Conservation (phyloP, 169 alveolate genomes). For the Eimeria falciformis region DNA sequence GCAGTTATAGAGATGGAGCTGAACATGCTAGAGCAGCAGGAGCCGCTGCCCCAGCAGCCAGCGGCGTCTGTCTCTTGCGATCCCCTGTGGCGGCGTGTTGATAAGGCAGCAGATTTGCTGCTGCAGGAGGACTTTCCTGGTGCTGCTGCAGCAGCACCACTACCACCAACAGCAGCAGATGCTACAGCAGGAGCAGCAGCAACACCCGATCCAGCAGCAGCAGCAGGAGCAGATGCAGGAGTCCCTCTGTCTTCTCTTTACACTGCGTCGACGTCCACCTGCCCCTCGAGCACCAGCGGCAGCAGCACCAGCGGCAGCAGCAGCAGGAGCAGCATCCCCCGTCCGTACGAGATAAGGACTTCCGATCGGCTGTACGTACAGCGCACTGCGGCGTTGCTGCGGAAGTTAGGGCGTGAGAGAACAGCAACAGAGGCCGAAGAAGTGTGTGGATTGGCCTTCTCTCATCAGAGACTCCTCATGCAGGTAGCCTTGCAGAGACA, state of each 20-base stretch:
- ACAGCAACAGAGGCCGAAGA: conserved; percentile 33
- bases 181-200: conserved; percentile 16
- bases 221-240: not conserved
- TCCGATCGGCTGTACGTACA: conserved; percentile 19
- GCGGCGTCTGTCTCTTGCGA: not conserved
- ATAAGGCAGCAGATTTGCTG: not conserved
- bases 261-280: not conserved
- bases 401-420: not conserved
- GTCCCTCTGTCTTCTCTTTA: not conserved
- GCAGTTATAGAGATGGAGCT: not conserved
- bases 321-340: not conserved
- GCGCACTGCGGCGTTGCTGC: not conserved
- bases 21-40: conserved; percentile 35
- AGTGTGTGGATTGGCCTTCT: conserved; percentile 19
- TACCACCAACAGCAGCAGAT: conserved; percentile 1
- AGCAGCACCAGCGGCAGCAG: conserved; percentile 39
- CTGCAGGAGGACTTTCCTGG: not conserved
- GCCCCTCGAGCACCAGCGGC: conserved; percentile 7
- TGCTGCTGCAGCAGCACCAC: conserved; percentile 2
- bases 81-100: not conserved
- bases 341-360: not conserved
- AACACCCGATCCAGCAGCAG: not conserved
- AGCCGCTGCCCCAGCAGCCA: not conserved
- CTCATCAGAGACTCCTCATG: conserved; percentile 57
- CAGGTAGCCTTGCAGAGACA: conserved; percentile 55